phyloP scores from a whole-genome alignment of 73 alveolate genomes.

The Blepharisma japonicum region DNA sequence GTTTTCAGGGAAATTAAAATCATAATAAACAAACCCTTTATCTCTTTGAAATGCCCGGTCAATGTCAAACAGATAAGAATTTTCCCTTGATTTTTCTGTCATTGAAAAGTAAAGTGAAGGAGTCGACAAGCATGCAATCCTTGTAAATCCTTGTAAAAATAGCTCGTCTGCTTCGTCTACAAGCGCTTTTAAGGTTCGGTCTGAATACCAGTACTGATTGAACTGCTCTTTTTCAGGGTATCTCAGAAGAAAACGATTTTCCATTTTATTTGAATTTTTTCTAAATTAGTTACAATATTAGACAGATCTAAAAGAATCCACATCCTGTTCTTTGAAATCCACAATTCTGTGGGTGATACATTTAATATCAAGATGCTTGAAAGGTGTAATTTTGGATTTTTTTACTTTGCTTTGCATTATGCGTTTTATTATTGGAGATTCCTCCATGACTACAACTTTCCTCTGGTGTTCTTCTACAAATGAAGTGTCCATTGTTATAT shows the following conservation, averaged over 20 bases:
- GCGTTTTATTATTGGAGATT: too few species aligned
- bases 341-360: too few species aligned
- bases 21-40: conserved; percentile 82
- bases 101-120: conserved; percentile 88
- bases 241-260: conserved; percentile 69
- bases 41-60: conserved; percentile 82
- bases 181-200: conserved; percentile 75
- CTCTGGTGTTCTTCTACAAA: too few species aligned
- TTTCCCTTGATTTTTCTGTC: conserved; percentile 65
- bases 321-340: too few species aligned
- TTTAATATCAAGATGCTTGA: too few species aligned
- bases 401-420: too few species aligned
- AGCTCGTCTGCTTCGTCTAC: conserved; percentile 62
- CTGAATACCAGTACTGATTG: conserved; percentile 90
- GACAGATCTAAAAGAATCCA: too few species aligned
- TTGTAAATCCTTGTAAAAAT: conserved; percentile 36
- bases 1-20: conserved; percentile 81
- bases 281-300: too few species aligned
- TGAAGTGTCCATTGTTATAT: too few species aligned
- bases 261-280: conserved; percentile 30
- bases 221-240: conserved; percentile 79
- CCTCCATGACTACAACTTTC: too few species aligned
- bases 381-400: too few species aligned
- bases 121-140: conserved; percentile 83
- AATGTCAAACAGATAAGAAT: conserved; percentile 75